Base-by-base conservation (phyloP, 495 filamentous ascomycete species). In the Cercophora samala region DNA sequence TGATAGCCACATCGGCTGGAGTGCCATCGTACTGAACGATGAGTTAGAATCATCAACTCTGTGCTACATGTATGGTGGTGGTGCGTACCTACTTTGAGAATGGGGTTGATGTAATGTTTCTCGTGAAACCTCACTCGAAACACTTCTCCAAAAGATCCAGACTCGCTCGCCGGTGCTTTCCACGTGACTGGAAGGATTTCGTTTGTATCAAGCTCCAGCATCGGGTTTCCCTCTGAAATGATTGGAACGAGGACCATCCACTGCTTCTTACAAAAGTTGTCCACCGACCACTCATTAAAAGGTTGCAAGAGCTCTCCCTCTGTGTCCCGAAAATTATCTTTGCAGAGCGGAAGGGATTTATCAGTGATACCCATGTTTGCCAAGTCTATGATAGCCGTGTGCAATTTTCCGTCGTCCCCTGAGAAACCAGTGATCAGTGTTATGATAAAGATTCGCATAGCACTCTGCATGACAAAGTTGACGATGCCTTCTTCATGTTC, bases 321-420 rank as follows among this genome's bases (percentile, higher is more conserved):
- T 17, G 6, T 9, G 37, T 46, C 37, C 3, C 6, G 5, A 9
- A 46, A 46, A 3, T 5, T 1, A 9, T 9, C 13, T 5, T 46
- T 9, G 11, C 5, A 9, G 13, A 46, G 37, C 6, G 37, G 37
- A 11, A 46, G 37, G 37, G 37, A 46, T 9, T 17, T 17, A 13
- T 46, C 37, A 9, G 6, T 17, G 3, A 46, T 13, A 46, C 5
- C 6, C 2, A 9, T 46, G 6, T 9, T 17, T 13, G 6, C 37
- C 22, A 80, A 42, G 77, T 78, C 79, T 22, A 80, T 13, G 5
- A 46, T 46, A 9, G 37, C n/a, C n/a, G n/a, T n/a, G n/a, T n/a
- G n/a, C n/a, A n/a, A n/a, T n/a, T n/a, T n/a, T n/a, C n/a, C n/a
- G 37, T 46, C 15, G 3, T 46, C 3, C 2, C 13, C 13, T 2